A percentile compares a stretch with the other conserved stretches of the same genome.
Conservation (phyloP, 805 yeast species). For the Cephaloascus fragrans region DNA sequence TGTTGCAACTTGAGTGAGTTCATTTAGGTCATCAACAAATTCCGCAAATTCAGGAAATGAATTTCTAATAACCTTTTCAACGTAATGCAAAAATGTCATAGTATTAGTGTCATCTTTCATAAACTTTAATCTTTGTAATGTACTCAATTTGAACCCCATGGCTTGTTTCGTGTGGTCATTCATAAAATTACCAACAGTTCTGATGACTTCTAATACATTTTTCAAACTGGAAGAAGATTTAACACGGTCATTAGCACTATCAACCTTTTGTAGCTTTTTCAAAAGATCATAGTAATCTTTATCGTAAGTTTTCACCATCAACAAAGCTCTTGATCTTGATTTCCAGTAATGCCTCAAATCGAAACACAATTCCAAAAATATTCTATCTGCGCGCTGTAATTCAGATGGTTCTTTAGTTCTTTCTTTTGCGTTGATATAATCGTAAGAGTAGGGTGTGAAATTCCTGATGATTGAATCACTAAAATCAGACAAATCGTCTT, state of each 20-base stretch:
- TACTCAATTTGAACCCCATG: conserved; percentile 79
- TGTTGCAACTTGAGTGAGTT: conserved; percentile 53
- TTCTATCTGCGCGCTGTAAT: conserved; percentile 78
- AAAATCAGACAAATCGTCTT: conserved; percentile 66
- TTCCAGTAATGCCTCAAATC: conserved; percentile 88
- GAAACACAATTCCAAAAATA: conserved; percentile 73
- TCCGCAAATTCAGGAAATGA: conserved; percentile 70
- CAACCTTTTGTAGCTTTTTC: conserved; percentile 57
- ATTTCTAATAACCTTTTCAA: conserved; percentile 78
- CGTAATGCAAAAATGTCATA: conserved; percentile 84
- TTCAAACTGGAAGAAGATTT: conserved; percentile 58
- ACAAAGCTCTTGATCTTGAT: conserved; percentile 77
- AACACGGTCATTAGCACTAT: conserved; percentile 61
- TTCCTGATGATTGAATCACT: conserved; percentile 62
- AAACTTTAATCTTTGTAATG: conserved; percentile 83
- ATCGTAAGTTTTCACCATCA: conserved; percentile 59
- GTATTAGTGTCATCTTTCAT: conserved; percentile 84
- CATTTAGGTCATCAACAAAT: conserved; percentile 65
- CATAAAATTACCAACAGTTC: conserved; percentile 94
- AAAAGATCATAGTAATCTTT: conserved; percentile 71
- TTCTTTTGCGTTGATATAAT: conserved; percentile 43
- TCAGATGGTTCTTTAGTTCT: conserved; percentile 58
- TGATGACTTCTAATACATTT: conserved; percentile 70
- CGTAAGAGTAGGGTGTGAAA: conserved; percentile 72
- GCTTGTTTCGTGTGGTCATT: conserved; percentile 90